Evolutionary conservation across 2,329 filamentous ascomycete genomes (phyloP), one percentile per base, ranked within the genome.

Genomic region (Aspergillus neoniger): DNA sequence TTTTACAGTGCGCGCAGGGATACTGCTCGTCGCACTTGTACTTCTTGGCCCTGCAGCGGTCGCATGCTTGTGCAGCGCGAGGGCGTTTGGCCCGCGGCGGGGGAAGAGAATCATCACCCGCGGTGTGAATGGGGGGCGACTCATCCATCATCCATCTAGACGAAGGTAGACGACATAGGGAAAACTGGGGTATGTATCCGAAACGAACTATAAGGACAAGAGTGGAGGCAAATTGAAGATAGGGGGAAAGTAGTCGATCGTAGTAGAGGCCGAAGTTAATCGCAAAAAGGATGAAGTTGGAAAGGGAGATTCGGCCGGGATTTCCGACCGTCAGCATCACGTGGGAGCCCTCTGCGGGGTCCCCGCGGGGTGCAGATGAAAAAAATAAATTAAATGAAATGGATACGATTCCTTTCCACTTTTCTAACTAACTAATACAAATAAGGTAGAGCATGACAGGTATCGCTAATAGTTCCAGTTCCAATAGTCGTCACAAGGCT

Each of bases 1-100:
- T 79, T 64, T 74, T 76, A 67, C 79, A 81, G 58, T 80, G 77
- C 9, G 72, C 72, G 65, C 79, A 81, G 25, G 79, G 79, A 60
- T 75, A 77, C 28, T 70, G 68, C 63, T 81, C 80, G 63, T 81
- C 78, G 65, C 80, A 82, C 63, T 80, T 80, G 68, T 82, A 81
- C 69, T 82, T 82, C 69, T 82, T 81, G 50, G 72, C 62, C 55
- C 80, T 72, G 67, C 80, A 82, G 30, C 77, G 69, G 62, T 81
- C 79, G 65, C 80, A 82, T 2, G 80, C 80, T 58, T 78, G 77
- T 9, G 78, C 75, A 17, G 80, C 78, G n/a, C 79, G 76, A n/a
- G 76, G 76, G 52, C 73, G 68, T 58, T 76, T 77, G 21, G 61
- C 53, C 55, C 68, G 67, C 59, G 70, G 71, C 25, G 64, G 63